Evolutionary conservation across 2,329 filamentous ascomycete species (phyloP).

Genomic region (Penicillium sp.): DNA sequence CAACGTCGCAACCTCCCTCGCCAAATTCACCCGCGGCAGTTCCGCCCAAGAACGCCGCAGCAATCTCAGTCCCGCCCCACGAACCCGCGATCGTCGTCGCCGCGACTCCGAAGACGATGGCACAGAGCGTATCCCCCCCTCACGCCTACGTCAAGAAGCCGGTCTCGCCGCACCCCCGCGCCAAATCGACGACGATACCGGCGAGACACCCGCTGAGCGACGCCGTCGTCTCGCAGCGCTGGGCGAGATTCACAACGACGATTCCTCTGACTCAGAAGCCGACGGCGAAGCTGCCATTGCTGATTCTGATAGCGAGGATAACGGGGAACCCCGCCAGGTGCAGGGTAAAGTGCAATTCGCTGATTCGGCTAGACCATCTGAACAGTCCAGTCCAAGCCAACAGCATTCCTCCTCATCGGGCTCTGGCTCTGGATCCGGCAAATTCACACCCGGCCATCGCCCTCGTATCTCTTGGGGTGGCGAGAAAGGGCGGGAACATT

Average conservation of each 20-base stretch:
- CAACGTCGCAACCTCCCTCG: constrained; percentile 47
- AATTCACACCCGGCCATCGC: constrained; percentile 34
- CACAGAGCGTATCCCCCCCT: constrained; percentile 50
- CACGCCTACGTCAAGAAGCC: constrained; percentile 42
- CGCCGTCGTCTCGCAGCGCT: constrained; percentile 54
- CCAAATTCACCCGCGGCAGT: constrained; percentile 43
- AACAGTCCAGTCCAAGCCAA: constrained; percentile 11
- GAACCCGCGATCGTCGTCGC: constrained; percentile 31
- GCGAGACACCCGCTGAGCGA: constrained; percentile 54
- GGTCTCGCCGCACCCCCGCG: constrained; percentile 37
- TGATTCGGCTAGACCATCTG: constrained; percentile 39
- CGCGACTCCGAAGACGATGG: constrained; percentile 53
- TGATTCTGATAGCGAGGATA: constrained; percentile 36
- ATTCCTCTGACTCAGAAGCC: constrained; percentile 37
- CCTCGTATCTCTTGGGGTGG: constrained; percentile 51
- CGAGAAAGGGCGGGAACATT: constrained; percentile 43
- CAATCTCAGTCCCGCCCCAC: constrained; percentile 39
- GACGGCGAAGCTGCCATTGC: constrained; percentile 19
- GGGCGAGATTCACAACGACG: constrained; percentile 41
- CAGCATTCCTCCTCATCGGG: constrained; percentile 30
- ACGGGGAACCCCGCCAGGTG: constrained; percentile 27
- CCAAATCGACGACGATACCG: constrained; percentile 44
- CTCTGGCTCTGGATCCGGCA: constrained; percentile 21
- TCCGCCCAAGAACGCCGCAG: constrained; percentile 49
- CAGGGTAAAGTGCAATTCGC: constrained; percentile 43